Percentiles rank a stretch among this genome's conserved stretches.
These are phyloP conservation scores for Hibiscus syriacus DNA, from an alignment of 345 rosid genomes.

Conservation along the genomic window DNA sequence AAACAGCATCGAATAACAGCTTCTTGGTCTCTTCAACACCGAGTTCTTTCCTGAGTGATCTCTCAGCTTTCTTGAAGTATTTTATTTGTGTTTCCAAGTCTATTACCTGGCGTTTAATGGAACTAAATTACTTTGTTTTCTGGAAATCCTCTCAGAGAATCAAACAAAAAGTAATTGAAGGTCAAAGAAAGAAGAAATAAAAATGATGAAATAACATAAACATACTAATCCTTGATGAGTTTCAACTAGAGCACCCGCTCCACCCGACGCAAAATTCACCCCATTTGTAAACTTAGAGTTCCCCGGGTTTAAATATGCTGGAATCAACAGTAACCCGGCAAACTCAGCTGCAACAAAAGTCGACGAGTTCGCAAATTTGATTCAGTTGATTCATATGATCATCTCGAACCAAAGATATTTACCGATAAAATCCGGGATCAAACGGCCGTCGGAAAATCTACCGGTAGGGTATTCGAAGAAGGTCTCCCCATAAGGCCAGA, in stretches of 20 bases:
- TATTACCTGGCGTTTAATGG: too few relatives aligned
- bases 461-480: too few relatives aligned
- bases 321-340: slow-evolving; percentile 35
- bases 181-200: too few relatives aligned
- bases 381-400: too few relatives aligned
- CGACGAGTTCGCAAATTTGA: too few relatives aligned
- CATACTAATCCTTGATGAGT: slow-evolving; percentile 17
- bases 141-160: too few relatives aligned
- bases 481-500: too few relatives aligned
- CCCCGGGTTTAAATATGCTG: slow-evolving; percentile 30
- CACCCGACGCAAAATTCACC: slow-evolving; percentile 29
- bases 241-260: slow-evolving; percentile 28
- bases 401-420: neutral
- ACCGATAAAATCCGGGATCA: slow-evolving; percentile 42
- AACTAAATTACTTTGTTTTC: too few relatives aligned
- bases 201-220: too few relatives aligned
- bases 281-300: slow-evolving; percentile 12
- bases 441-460: too few relatives aligned
- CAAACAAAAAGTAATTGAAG: too few relatives aligned
- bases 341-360: slow-evolving; percentile 28
- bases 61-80: slow-evolving; percentile 20
- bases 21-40: slow-evolving; percentile 22
- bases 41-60: slow-evolving; percentile 12
- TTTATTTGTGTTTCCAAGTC: slow-evolving; percentile 17
- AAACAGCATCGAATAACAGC: slow-evolving; percentile 19